Conservation (phyloP, 2,329 filamentous ascomycete genomes). For the Cladosporium velox region DNA sequence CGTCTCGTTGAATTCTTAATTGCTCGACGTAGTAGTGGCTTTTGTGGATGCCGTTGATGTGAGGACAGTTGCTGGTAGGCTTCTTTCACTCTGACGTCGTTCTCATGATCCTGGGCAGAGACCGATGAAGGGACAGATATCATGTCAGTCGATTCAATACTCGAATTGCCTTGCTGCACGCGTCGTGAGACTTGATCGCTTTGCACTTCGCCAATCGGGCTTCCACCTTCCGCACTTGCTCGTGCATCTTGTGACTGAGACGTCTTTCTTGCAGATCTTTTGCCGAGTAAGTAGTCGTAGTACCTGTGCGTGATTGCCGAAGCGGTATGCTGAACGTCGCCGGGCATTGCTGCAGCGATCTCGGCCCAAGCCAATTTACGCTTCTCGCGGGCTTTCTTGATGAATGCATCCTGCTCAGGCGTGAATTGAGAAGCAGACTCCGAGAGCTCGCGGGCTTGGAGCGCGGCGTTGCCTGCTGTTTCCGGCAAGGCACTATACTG, state of each 20-base stretch:
- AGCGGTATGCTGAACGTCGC: neutral
- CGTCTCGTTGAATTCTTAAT: constrained; percentile 22
- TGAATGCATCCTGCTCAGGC: constrained; percentile 5
- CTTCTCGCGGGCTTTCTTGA: constrained; percentile 10
- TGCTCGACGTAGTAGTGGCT: constrained; percentile 24
- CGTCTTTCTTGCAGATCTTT: neutral
- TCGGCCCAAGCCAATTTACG: neutral
- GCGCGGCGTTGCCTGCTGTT: too few species aligned
- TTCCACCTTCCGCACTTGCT: neutral
- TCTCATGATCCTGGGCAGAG: constrained; percentile 22
- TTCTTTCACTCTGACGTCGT: neutral
- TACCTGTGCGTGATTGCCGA: constrained; percentile 14
- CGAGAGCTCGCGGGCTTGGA: neutral
- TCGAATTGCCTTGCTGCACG: constrained; percentile 13
- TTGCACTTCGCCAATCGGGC: neutral
- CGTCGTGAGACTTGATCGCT: constrained; percentile 12
- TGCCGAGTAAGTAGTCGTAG: constrained; percentile 9
- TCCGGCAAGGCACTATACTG: neutral
- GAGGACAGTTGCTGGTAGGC: neutral
- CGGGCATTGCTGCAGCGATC: constrained; percentile 2
- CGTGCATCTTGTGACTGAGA: neutral
- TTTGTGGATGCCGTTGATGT: neutral
- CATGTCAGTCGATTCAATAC: constrained; percentile 15
- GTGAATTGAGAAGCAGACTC: neutral
- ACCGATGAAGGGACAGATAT: constrained; percentile 14